Evolutionary conservation across 805 yeast genomes (phyloP).

Genomic region (Wickerhamomyces hampshirensis): DNA sequence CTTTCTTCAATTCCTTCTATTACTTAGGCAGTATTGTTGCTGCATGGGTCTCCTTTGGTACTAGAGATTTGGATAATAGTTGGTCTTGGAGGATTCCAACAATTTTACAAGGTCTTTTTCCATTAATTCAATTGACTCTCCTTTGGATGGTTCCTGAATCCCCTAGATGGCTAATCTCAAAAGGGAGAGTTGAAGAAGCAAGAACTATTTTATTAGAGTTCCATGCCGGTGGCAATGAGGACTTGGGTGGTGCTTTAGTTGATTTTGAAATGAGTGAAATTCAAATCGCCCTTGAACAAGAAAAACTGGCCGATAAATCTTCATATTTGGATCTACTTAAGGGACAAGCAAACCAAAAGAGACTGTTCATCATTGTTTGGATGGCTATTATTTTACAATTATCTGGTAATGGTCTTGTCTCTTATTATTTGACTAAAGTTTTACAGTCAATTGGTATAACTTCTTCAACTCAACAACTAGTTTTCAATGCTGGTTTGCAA

Average conservation of each 20-base stretch:
- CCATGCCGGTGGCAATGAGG: slow-evolving; percentile 33
- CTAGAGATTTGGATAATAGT: slow-evolving; percentile 24
- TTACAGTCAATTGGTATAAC: slow-evolving; percentile 49
- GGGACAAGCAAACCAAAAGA: slow-evolving; percentile 34
- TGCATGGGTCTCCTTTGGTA: slow-evolving; percentile 45
- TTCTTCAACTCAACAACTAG: slow-evolving; percentile 34
- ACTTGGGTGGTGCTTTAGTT: slow-evolving; percentile 22
- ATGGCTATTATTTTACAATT: slow-evolving; percentile 35
- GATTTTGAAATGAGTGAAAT: slow-evolving; percentile 38
- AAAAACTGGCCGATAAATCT: slow-evolving; percentile 27
- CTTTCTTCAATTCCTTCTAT: slow-evolving; percentile 44
- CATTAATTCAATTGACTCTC: slow-evolving; percentile 34
- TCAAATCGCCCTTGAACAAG: slow-evolving; percentile 35
- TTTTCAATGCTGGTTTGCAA: slow-evolving; percentile 45
- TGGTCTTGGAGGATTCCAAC: slow-evolving; percentile 54
- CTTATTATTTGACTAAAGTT: slow-evolving; percentile 45
- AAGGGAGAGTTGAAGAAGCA: slow-evolving; percentile 41
- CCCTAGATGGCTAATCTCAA: slow-evolving; percentile 39
- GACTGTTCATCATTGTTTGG: slow-evolving; percentile 31
- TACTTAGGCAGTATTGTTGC: slow-evolving; percentile 47
- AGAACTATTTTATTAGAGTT: slow-evolving; percentile 31
- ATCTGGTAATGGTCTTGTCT: slow-evolving; percentile 47
- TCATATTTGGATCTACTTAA: slow-evolving; percentile 33
- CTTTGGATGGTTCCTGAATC: slow-evolving; percentile 42
- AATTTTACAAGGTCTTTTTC: slow-evolving; percentile 42